Conservation (phyloP, 2,329 filamentous ascomycete species). For the Domatiomyces catenatus region DNA sequence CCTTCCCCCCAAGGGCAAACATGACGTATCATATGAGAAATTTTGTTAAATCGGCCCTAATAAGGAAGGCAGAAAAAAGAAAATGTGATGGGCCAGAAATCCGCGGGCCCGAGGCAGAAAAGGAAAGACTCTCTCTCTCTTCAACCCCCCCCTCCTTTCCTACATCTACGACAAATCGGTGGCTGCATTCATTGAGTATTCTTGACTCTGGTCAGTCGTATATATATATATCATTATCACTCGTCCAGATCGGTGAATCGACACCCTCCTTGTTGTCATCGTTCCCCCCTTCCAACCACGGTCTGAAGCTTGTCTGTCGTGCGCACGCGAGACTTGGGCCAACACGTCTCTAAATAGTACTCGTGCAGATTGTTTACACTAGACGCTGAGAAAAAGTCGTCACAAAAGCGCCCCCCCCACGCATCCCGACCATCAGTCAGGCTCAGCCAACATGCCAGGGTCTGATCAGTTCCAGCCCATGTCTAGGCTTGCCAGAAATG, state of each 20-base stretch:
- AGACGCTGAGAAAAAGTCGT: not conserved
- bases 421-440: not conserved
- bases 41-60: no score
- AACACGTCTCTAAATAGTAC: not conserved
- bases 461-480: conserved; percentile 3
- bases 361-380: not conserved
- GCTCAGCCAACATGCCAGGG: not conserved
- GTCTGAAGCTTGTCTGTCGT: not conserved
- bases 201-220: not conserved
- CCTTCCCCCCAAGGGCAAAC: no score
- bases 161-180: no score
- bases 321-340: not conserved
- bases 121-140: no score
- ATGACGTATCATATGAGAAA: no score
- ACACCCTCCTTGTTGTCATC: not conserved
- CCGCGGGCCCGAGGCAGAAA: no score
- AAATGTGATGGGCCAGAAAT: no score
- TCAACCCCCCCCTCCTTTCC: no score
- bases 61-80: no score
- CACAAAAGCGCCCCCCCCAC: not conserved
- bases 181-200: no score
- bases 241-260: not conserved
- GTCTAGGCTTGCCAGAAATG: conserved; percentile 8
- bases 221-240: not conserved
- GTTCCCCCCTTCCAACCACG: not conserved